Percentiles rank a stretch among this genome's conserved stretches.
phyloP scores from a whole-genome alignment of 805 yeast species.

The Torulaspora indica region DNA sequence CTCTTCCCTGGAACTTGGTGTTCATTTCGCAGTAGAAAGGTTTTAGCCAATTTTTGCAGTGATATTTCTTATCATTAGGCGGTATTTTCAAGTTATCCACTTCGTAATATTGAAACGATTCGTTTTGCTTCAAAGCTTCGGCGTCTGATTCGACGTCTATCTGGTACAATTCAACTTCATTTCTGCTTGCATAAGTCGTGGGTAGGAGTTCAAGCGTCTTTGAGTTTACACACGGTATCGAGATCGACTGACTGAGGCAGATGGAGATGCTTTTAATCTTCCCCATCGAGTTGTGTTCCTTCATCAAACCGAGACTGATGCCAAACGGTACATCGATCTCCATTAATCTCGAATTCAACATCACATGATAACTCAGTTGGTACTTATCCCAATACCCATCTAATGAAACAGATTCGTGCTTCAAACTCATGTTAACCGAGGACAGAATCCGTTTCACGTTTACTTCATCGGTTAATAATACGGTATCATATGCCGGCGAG shows the following conservation, averaged over 20 bases:
- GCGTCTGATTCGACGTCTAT: neutral
- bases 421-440: slow-evolving; percentile 5
- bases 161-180: slow-evolving; percentile 12
- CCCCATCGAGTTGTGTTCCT: slow-evolving; percentile 1
- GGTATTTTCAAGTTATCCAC: slow-evolving; percentile 10
- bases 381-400: slow-evolving; percentile 15
- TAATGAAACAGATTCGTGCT: slow-evolving; percentile 13
- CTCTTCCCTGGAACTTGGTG: slow-evolving; percentile 8
- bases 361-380: slow-evolving; percentile 9
- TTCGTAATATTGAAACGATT: slow-evolving; percentile 7
- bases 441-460: slow-evolving; percentile 15
- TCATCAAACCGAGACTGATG: slow-evolving; percentile 9
- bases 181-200: slow-evolving; percentile 14
- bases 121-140: neutral
- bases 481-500: slow-evolving; percentile 10
- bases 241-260: slow-evolving; percentile 13
- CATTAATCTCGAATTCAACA: slow-evolving; percentile 15
- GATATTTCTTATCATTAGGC: neutral
- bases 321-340: slow-evolving; percentile 17
- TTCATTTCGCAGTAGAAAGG: slow-evolving; percentile 21
- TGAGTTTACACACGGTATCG: slow-evolving; percentile 18
- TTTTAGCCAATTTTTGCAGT: slow-evolving; percentile 8
- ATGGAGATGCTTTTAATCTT: slow-evolving; percentile 9
- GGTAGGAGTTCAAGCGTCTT: slow-evolving; percentile 8
- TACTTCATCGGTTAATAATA: slow-evolving; percentile 16